Conservation (phyloP, 2,329 filamentous ascomycete species). For the Amylocarpus encephaloides region DNA sequence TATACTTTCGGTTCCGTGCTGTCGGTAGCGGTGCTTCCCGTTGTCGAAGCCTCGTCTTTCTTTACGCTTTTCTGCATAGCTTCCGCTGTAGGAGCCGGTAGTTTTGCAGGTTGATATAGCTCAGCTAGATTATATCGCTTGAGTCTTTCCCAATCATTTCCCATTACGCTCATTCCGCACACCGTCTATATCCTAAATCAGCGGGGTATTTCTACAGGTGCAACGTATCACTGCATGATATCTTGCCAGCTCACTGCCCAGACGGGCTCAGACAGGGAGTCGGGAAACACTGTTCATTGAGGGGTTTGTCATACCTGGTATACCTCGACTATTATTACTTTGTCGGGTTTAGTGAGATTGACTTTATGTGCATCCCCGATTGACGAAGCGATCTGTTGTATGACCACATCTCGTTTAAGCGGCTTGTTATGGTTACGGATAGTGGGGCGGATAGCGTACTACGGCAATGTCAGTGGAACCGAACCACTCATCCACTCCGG, state of each 20-base stretch:
- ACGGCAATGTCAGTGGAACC: not conserved
- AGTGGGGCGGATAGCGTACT: slow-evolving; percentile 82
- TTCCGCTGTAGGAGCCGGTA: slow-evolving; percentile 7
- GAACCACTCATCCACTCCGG: not conserved
- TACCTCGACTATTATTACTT: slow-evolving; percentile 72
- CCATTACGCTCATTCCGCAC: slow-evolving; percentile 73
- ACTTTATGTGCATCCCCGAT: slow-evolving; percentile 62
- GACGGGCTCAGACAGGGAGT: not conserved
- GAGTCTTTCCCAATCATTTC: slow-evolving; percentile 61
- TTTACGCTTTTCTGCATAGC: slow-evolving; percentile 17
- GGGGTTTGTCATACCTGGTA: slow-evolving; percentile 55
- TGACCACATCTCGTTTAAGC: slow-evolving; percentile 62
- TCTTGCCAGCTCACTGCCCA: not conserved
- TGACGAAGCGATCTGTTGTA: slow-evolving; percentile 54
- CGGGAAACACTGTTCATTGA: not conserved
- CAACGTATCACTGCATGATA: slow-evolving; percentile 13
- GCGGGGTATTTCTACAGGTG: slow-evolving; percentile 13
- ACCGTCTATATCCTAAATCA: slow-evolving; percentile 48
- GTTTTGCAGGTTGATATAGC: slow-evolving; percentile 45
- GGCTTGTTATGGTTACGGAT: slow-evolving; percentile 62
- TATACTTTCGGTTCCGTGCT: slow-evolving; percentile 5
- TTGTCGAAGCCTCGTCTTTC: slow-evolving; percentile 20
- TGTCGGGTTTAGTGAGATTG: slow-evolving; percentile 69
- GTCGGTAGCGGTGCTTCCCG: slow-evolving; percentile 6
- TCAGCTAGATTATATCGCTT: slow-evolving; percentile 76